Base-by-base conservation (phyloP, 768 basidiomycete genomes). In the Gloeostereum incarnatum region DNA sequence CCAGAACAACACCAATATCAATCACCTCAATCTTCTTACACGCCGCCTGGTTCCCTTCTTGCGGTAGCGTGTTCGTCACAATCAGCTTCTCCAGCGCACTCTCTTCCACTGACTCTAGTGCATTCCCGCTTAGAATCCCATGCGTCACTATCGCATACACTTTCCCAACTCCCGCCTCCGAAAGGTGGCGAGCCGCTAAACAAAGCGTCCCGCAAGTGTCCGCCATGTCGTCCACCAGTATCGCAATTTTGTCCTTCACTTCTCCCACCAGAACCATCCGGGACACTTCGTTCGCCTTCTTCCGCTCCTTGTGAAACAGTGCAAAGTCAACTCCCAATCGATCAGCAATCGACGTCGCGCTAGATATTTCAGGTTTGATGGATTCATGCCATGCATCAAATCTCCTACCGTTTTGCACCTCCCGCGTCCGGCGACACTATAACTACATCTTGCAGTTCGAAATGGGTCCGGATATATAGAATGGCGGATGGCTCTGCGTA, bases 401-500 rank as follows among this genome's bases (percentile, higher is more conserved):
- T 20, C 37, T 49, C 67, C 51, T 51, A 92, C 93, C 94, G 74
- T 68, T 99, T 98, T 31, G 96, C 94, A 38, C 96, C 96, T 40
- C 96, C 96, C 0, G 96, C 96, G 62, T 99, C 96, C 16, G 96
- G 96, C 34, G 87, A 91, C 40, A 99, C 96, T 46, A 99, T 94
- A 47, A 98, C 86, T 35, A 94, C 76, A 50, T 93, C 73, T 39
- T 73, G 68, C 39, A 90, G 63, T 45, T 85, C 76, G 60, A 97
- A 93, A 58, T 92, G 79, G 27, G 82, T 81, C 49, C 92, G 88
- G 59, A 98, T 94, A 63, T 97, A 97, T 42, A 87, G 72, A 50
- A 94, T 86, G 50, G 88, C 84, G 35, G 89, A 92, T 14, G 96
- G 93, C 59, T 98, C 96, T 48, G 92, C 92, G 56, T 85, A 98